Evolutionary conservation across 2,329 filamentous ascomycete genomes (phyloP).

Genomic region (Colletotrichum sp.): DNA sequence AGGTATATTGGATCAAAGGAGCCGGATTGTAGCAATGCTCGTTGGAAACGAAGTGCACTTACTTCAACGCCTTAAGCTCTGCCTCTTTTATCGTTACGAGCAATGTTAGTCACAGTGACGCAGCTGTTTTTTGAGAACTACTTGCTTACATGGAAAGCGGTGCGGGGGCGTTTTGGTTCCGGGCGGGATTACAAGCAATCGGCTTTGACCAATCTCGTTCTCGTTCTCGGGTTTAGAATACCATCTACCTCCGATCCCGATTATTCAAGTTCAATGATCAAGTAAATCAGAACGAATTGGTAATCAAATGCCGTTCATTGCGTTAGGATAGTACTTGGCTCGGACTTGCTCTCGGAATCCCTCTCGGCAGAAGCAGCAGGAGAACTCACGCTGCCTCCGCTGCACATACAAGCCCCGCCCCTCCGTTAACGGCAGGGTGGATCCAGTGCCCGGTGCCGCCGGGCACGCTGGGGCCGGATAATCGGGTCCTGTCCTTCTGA

Average conservation of each 20-base stretch:
- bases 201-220: neutral
- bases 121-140: fast-evolving
- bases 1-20: neutral
- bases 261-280: neutral
- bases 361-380: fast-evolving
- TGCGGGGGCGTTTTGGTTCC: neutral
- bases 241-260: neutral
- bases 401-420: fast-evolving
- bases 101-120: neutral
- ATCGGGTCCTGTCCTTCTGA: neutral
- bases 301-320: neutral
- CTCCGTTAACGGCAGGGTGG: neutral
- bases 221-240: neutral
- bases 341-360: neutral
- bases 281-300: neutral
- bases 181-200: neutral
- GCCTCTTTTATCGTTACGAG: neutral
- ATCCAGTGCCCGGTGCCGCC: neutral
- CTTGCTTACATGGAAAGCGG: neutral
- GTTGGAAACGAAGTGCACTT: neutral
- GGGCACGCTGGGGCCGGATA: neutral
- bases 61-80: fast-evolving
- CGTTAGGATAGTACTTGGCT: fast-evolving
- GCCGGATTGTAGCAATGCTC: neutral
- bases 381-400: neutral